phyloP scores from a whole-genome alignment of 2,329 filamentous ascomycete genomes.

The Botrytis porri region DNA sequence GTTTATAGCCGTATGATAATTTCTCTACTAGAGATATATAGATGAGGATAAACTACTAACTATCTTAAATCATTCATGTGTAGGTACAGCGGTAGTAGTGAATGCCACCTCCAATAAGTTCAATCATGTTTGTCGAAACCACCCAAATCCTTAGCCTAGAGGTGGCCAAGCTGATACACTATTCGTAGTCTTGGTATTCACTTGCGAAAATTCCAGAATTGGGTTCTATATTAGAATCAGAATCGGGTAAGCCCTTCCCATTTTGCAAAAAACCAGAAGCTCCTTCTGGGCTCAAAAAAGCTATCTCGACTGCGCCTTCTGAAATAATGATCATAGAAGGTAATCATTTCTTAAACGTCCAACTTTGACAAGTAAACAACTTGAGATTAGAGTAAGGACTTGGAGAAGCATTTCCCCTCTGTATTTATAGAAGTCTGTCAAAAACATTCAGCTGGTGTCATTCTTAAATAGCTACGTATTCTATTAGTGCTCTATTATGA shows the following conservation, averaged over 20 bases:
- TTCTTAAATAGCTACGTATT: not conserved
- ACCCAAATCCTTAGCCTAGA: not conserved
- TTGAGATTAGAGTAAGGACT: not conserved
- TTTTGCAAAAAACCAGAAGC: not conserved
- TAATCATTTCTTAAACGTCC: not conserved
- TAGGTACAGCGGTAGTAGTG: not conserved
- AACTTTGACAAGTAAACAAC: no score
- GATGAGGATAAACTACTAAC: not conserved
- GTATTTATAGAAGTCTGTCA: not conserved
- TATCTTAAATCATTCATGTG: not conserved
- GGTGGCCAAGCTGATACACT: not conserved
- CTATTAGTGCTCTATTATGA: not conserved
- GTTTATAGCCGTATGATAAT: not conserved
- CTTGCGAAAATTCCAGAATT: not conserved
- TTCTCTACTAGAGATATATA: not conserved
- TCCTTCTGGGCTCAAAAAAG: not conserved
- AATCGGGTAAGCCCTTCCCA: not conserved
- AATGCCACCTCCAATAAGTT: not conserved
- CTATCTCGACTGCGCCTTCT: not conserved
- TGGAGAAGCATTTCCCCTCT: not conserved
- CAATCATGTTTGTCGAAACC: not conserved
- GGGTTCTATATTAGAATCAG: not conserved
- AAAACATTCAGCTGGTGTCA: not conserved
- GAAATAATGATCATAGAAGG: not conserved
- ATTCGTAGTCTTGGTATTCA: not conserved